Conservation (phyloP, 495 filamentous ascomycete genomes). For the Podospora sp. region DNA sequence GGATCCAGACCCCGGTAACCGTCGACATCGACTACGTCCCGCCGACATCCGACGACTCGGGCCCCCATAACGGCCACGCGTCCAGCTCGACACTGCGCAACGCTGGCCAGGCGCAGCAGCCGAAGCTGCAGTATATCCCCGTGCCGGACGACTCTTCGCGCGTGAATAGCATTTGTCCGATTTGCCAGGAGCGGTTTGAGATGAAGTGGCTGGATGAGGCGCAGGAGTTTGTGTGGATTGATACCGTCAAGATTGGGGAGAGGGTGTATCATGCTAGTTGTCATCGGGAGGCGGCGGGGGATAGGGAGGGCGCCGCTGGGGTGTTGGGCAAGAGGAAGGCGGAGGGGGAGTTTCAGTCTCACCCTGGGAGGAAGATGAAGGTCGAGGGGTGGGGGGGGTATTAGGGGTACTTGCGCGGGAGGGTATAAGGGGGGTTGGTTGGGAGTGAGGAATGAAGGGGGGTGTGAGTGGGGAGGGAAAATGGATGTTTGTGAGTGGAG, state of each 20-base stretch:
- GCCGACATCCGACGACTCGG: not conserved
- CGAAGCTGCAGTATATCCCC: slow-evolving; percentile 73
- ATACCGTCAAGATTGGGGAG: slow-evolving; percentile 75
- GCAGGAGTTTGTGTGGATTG: slow-evolving; percentile 97
- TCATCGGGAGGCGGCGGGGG: slow-evolving; percentile 78
- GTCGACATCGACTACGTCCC: slow-evolving; percentile 62
- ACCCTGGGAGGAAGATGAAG: not conserved
- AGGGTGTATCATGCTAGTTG: slow-evolving; percentile 90
- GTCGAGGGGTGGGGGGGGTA: not conserved
- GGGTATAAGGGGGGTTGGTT: no score
- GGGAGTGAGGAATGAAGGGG: no score
- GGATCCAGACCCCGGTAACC: slow-evolving; percentile 80
- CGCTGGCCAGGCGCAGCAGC: slow-evolving; percentile 26
- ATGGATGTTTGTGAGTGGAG: no score
- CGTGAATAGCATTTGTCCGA: slow-evolving; percentile 76
- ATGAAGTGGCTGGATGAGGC: slow-evolving; percentile 85
- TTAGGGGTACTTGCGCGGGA: not conserved
- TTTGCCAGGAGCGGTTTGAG: slow-evolving; percentile 94
- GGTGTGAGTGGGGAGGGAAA: no score
- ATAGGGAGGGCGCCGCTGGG: slow-evolving; percentile 57
- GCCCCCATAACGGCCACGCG: not conserved
- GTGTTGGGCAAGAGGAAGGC: slow-evolving; percentile 78
- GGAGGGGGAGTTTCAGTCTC: slow-evolving; percentile 44
- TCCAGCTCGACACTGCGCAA: not conserved
- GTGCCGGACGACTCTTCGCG: slow-evolving; percentile 70